phyloP scores from a whole-genome alignment of 805 yeast genomes.

The Komagataella pastoris region DNA sequence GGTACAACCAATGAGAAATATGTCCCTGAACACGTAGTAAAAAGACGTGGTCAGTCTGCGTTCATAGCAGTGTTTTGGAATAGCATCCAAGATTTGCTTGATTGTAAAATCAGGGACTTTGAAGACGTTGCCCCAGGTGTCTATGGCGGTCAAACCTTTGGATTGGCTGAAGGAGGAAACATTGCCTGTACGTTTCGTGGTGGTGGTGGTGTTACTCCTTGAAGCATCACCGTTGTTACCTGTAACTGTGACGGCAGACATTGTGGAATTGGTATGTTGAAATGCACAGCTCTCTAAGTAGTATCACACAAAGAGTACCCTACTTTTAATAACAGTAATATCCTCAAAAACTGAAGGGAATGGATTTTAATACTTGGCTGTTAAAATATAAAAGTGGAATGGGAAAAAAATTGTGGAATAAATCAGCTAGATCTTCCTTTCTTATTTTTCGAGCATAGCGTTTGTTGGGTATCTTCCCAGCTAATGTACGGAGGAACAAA shows the following conservation, averaged over 20 bases:
- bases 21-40: conserved; percentile 57
- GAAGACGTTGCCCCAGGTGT: conserved; percentile 53
- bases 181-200: conserved; percentile 8
- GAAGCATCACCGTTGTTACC: conserved; percentile 8
- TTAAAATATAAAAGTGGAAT: background rate
- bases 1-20: conserved; percentile 16
- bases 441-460: background rate
- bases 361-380: background rate
- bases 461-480: background rate
- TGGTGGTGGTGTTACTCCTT: background rate
- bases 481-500: no score
- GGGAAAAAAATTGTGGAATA: background rate
- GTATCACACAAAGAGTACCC: background rate
- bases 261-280: conserved; percentile 5
- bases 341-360: background rate
- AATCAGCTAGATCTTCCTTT: background rate
- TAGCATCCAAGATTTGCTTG: conserved; percentile 59
- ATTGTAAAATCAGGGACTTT: conserved; percentile 66
- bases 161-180: conserved; percentile 9
- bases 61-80: conserved; percentile 66
- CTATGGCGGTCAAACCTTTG: conserved; percentile 23
- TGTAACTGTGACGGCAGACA: conserved; percentile 21
- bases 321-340: background rate
- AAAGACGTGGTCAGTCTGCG: conserved; percentile 41
- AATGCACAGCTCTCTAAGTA: background rate